Evolutionary conservation across 2,329 filamentous ascomycete species (phyloP).

Genomic region (Calonectria leucothoes): DNA sequence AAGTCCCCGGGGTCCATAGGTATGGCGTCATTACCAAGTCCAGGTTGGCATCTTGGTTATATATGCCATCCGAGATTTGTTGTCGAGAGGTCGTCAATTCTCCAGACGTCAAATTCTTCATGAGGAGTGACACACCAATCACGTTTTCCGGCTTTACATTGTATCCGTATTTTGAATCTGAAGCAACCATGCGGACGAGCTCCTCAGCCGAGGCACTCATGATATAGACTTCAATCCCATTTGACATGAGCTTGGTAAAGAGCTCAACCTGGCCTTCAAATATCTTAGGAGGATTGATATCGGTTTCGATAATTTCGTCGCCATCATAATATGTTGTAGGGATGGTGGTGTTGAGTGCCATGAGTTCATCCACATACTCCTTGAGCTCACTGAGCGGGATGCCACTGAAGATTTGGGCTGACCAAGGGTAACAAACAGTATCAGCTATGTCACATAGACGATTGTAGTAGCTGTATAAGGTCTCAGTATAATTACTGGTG

Average conservation of each 20-base stretch:
- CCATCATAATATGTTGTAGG: constrained; percentile 50
- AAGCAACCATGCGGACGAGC: constrained; percentile 57
- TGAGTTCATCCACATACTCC: constrained; percentile 59
- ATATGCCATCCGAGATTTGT: constrained; percentile 51
- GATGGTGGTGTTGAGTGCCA: constrained; percentile 53
- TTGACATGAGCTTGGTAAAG: constrained; percentile 55
- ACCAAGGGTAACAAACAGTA: constrained; percentile 56
- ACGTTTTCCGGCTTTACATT: constrained; percentile 57
- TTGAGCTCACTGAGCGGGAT: constrained; percentile 58
- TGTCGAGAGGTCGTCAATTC: constrained; percentile 51
- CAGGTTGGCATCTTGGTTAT: constrained; percentile 50
- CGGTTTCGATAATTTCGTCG: constrained; percentile 43
- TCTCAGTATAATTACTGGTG: constrained; percentile 50
- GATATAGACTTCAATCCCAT: constrained; percentile 58
- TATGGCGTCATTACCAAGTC: constrained; percentile 53
- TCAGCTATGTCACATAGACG: constrained; percentile 56
- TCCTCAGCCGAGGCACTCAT: constrained; percentile 56
- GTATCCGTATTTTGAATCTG: constrained; percentile 58
- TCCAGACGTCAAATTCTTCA: constrained; percentile 45
- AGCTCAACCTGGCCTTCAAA: constrained; percentile 56
- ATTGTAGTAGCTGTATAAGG: constrained; percentile 58
- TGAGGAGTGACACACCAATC: constrained; percentile 54
- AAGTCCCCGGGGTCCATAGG: constrained; percentile 55
- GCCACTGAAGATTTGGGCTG: constrained; percentile 55
- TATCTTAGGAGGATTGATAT: constrained; percentile 49